Evolutionary conservation across 306 rosid genomes (phyloP), one percentile per base, ranked within the genome.

Genomic region (Fragaria ananassa): DNA sequence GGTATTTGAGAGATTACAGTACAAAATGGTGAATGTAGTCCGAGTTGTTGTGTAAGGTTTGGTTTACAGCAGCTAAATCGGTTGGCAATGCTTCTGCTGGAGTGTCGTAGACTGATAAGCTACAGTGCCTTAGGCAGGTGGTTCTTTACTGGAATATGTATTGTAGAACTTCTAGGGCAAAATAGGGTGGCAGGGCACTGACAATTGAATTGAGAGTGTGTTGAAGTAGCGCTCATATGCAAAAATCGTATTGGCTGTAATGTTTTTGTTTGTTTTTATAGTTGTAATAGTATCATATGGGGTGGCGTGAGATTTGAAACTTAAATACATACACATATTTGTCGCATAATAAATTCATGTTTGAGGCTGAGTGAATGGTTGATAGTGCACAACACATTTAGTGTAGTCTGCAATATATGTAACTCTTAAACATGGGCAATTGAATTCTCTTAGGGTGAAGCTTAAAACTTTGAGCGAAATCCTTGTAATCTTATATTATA

Each of bases 381-480:
- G 60, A 29, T 42, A 47, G 12, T 51, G n/a, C 29, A 2, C n/a
- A 6, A 8, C n/a, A n/a, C 10, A 71, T n/a, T 19, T 19, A 44
- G 25, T 58, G 34, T 56, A 37, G 64, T 19, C 8, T n/a, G 21
- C 50, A 34, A n/a, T 8, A 53, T 29, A n/a, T 29, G 46, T 18
- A 34, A 23, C 47, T 71, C 34, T 19, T 71, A 18, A 25, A 17
- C 34, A 3, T 72, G 65, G 9, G 49, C 67, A 57, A 5, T 23
- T 39, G 37, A 57, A 37, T 23, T 21, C 17, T 47, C 25, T 42
- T 68, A 17, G 41, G 25, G 51, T 1, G 13, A 42, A 74, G 57
- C 66, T 72, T 71, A 64, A 62, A 11, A 51, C 44, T 50, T 64
- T 10, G 73, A 60, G 76, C 50, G 6, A 46, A 77, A 56, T 13